Evolutionary conservation across 371 early-diverging fungal genomes (phyloP).

Genomic region (Circinella umbellata): DNA sequence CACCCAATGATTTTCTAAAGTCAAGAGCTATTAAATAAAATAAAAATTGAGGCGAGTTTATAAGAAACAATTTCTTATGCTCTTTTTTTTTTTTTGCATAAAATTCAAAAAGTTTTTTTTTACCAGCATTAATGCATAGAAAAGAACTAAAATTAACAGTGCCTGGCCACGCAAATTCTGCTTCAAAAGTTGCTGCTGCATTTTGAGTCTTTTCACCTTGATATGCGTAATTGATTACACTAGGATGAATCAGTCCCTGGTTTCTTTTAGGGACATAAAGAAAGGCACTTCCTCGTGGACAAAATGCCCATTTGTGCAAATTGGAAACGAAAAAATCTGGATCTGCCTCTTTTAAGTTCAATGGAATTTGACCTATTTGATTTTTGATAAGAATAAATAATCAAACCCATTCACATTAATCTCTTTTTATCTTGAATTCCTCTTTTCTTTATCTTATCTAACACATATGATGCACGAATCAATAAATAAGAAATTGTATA

Average conservation of each 20-base stretch:
- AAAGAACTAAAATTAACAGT: constrained; percentile 38
- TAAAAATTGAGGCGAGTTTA: not conserved
- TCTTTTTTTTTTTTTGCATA: not conserved
- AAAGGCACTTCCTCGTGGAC: constrained; percentile 63
- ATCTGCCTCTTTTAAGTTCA: constrained; percentile 54
- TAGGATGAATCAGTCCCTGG: constrained; percentile 57
- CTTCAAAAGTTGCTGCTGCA: constrained; percentile 23
- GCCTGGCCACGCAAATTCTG: constrained; percentile 46
- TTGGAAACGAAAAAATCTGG: constrained; percentile 77
- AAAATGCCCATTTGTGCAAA: constrained; percentile 80
- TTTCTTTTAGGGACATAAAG: constrained; percentile 60
- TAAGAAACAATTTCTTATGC: not conserved
- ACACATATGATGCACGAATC: not conserved
- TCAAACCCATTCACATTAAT: no score
- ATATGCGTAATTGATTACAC: constrained; percentile 56
- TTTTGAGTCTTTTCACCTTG: constrained; percentile 18
- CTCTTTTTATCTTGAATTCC: no score
- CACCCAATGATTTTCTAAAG: constrained; percentile 59
- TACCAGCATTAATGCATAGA: constrained; percentile 54
- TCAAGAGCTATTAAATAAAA: constrained; percentile 39
- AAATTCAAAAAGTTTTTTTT: not conserved
- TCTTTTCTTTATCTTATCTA: no score
- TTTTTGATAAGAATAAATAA: no score
- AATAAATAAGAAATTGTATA: not conserved
- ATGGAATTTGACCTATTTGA: constrained; percentile 60